Evolutionary conservation across 768 basidiomycete genomes (phyloP).

Genomic region (Tricholoma sp.): DNA sequence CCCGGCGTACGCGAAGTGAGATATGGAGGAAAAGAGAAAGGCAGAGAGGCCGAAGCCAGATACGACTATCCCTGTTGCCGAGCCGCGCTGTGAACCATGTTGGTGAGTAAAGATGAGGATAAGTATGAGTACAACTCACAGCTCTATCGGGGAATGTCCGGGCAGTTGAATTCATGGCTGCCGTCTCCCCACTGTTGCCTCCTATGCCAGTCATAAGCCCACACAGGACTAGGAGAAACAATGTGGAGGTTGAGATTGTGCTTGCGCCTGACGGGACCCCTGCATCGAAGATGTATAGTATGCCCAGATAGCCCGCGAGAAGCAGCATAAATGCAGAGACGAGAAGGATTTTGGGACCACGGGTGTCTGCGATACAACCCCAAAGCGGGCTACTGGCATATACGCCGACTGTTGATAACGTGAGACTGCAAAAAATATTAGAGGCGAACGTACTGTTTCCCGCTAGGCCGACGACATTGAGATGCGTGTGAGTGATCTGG

Average conservation of each 20-base stretch:
- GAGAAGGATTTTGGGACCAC: slow-evolving; percentile 71
- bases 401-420: slow-evolving; percentile 51
- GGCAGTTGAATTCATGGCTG: slow-evolving; percentile 77
- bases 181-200: slow-evolving; percentile 63
- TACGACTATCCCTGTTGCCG: slow-evolving; percentile 71
- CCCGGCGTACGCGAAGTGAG: slow-evolving; percentile 68
- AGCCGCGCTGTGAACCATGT: slow-evolving; percentile 52
- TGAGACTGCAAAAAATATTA: too few relatives aligned
- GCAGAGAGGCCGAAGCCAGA: slow-evolving; percentile 91
- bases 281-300: slow-evolving; percentile 59
- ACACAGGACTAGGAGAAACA: slow-evolving; percentile 53
- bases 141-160: slow-evolving; percentile 72
- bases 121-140: slow-evolving; percentile 32
- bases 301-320: slow-evolving; percentile 70
- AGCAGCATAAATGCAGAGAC: slow-evolving; percentile 53
- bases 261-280: slow-evolving; percentile 33
- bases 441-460: slow-evolving; percentile 53
- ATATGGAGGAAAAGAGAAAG: slow-evolving; percentile 80
- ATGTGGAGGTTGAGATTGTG: slow-evolving; percentile 35
- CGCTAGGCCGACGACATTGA: slow-evolving; percentile 78
- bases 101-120: neutral
- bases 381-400: slow-evolving; percentile 72
- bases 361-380: slow-evolving; percentile 73
- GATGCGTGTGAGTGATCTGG: slow-evolving; percentile 69
- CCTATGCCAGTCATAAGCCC: slow-evolving; percentile 75